Evolutionary conservation across 75 land plant genomes (phyloP).

Genomic region (Selaginella tamariscina): DNA sequence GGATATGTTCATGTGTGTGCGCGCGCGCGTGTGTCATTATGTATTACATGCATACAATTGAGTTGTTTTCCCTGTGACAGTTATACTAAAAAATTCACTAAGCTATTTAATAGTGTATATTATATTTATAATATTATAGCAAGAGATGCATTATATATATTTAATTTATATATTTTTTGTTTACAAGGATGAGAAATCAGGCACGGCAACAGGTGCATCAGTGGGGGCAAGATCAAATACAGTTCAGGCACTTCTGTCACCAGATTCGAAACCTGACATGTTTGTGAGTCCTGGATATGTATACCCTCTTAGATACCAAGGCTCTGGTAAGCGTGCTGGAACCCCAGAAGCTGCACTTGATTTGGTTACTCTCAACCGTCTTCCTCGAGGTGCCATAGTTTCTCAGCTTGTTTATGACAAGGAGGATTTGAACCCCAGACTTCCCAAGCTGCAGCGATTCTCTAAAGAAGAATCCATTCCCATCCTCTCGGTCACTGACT

Average conservation of each 20-base stretch:
- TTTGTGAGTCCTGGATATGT: neutral
- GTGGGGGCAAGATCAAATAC: neutral
- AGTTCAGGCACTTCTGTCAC: neutral
- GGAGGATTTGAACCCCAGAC: neutral
- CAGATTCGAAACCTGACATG: neutral
- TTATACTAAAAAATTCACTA: too few relatives aligned
- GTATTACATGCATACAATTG: too few relatives aligned
- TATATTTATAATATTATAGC: too few relatives aligned
- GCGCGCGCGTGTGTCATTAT: too few relatives aligned
- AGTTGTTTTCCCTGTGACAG: too few relatives aligned
- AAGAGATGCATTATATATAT: too few relatives aligned
- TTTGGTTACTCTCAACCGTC: neutral
- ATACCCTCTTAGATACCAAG: neutral
- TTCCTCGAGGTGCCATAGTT: neutral
- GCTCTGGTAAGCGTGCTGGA: neutral
- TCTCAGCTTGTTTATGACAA: neutral
- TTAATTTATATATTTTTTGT: neutral
- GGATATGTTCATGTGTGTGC: too few relatives aligned
- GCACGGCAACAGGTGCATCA: neutral
- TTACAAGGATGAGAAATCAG: neutral
- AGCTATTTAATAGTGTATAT: too few relatives aligned
- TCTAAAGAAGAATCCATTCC: neutral
- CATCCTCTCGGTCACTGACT: neutral
- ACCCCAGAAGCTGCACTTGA: neutral
- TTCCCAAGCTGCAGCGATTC: neutral